Conservation (phyloP, 768 basidiomycete species). For the Tephrocybe sp. region DNA sequence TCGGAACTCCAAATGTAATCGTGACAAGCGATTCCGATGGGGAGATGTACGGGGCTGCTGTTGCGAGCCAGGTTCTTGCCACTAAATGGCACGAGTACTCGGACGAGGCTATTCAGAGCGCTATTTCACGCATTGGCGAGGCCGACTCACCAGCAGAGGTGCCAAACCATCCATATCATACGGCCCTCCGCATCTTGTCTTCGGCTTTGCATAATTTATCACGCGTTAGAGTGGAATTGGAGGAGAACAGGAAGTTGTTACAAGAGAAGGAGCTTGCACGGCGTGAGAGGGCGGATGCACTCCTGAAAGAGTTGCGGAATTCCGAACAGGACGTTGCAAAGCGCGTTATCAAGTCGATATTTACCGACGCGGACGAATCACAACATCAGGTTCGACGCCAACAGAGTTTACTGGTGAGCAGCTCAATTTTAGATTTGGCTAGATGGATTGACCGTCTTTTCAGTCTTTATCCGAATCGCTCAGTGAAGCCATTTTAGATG, state of each 20-base stretch:
- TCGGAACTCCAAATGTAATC: slow-evolving; percentile 29
- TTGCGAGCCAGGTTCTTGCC: slow-evolving; percentile 52
- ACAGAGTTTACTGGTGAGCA: slow-evolving; percentile 59
- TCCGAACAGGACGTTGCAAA: slow-evolving; percentile 69
- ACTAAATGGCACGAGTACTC: slow-evolving; percentile 80
- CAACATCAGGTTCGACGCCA: slow-evolving; percentile 52
- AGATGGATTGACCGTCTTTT: not conserved
- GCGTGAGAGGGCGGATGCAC: slow-evolving; percentile 48
- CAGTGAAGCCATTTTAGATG: slow-evolving; percentile 54
- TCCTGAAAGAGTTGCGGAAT: slow-evolving; percentile 56
- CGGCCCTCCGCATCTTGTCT: slow-evolving; percentile 68
- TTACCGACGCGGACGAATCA: slow-evolving; percentile 50
- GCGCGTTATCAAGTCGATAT: slow-evolving; percentile 67
- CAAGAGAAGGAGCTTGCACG: slow-evolving; percentile 61
- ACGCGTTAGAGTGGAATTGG: slow-evolving; percentile 59
- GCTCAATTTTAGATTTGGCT: not conserved
- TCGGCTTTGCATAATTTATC: slow-evolving; percentile 62
- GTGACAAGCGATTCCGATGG: slow-evolving; percentile 35
- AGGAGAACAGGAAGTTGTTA: slow-evolving; percentile 52
- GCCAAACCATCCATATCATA: slow-evolving; percentile 59
- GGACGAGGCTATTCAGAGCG: slow-evolving; percentile 69
- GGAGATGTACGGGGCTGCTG: slow-evolving; percentile 28
- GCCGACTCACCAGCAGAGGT: slow-evolving; percentile 48
- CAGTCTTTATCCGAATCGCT: slow-evolving; percentile 57
- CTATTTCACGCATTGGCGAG: slow-evolving; percentile 50